These are phyloP conservation scores for Collybia nuda DNA, from an alignment of 768 basidiomycete genomes.

Conservation along the genomic window DNA sequence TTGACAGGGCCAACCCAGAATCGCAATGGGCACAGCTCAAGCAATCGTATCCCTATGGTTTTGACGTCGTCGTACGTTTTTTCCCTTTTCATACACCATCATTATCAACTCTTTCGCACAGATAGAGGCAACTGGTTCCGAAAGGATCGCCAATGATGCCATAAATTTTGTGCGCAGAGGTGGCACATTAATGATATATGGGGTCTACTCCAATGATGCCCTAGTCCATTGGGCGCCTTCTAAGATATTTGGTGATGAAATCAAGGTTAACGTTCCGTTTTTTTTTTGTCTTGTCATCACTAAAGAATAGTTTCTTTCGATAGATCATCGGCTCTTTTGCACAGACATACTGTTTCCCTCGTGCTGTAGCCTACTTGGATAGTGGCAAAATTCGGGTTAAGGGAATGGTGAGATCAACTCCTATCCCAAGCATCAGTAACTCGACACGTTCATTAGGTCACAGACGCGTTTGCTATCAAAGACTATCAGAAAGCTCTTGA, in stretches of 20 bases:
- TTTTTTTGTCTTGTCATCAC: not conserved
- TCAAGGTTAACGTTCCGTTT: constrained; percentile 37
- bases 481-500: constrained; percentile 68
- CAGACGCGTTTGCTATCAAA: constrained; percentile 54
- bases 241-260: constrained; percentile 78
- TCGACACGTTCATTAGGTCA: constrained; percentile 31
- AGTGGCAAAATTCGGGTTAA: constrained; percentile 67
- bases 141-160: constrained; percentile 66
- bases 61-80: constrained; percentile 59
- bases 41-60: constrained; percentile 76
- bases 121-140: constrained; percentile 72
- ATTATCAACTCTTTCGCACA: not conserved
- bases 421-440: not conserved
- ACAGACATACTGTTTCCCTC: constrained; percentile 76
- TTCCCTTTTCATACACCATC: not conserved
- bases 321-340: constrained; percentile 81
- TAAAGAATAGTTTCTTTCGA: not conserved
- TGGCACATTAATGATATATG: constrained; percentile 71
- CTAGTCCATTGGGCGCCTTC: constrained; percentile 69
- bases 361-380: constrained; percentile 76
- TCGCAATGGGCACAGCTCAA: constrained; percentile 70
- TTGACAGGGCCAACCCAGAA: constrained; percentile 62
- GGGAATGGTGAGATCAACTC: constrained; percentile 33
- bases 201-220: constrained; percentile 73
- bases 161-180: constrained; percentile 77